Conservation (phyloP, 1,284 basidiomycete genomes). For the Ustilago hordei region DNA sequence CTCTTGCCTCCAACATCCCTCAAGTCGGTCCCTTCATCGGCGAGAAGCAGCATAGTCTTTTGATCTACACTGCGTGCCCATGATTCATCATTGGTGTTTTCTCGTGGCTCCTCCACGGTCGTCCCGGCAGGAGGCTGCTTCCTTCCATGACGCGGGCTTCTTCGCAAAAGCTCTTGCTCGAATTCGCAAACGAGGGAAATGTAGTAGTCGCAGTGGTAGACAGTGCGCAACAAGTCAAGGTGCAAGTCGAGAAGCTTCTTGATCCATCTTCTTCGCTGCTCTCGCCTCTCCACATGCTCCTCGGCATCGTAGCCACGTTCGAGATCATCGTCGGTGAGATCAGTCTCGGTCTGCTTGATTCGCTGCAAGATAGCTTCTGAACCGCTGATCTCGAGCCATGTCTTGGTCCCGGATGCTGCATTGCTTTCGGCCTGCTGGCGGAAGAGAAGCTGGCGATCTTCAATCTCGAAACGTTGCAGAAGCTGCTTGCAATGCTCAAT, state of each 20-base stretch:
- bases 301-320: slow-evolving; percentile 36
- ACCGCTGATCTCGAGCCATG: slow-evolving; percentile 42
- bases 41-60: slow-evolving; percentile 52
- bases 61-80: slow-evolving; percentile 61
- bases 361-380: slow-evolving; percentile 47
- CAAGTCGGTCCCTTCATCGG: slow-evolving; percentile 39
- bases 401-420: slow-evolving; percentile 12
- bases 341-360: slow-evolving; percentile 25
- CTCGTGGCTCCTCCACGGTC: slow-evolving; percentile 41
- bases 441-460: slow-evolving; percentile 57
- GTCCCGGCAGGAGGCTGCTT: slow-evolving; percentile 40
- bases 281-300: slow-evolving; percentile 36
- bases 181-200: slow-evolving; percentile 62
- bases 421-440: slow-evolving; percentile 18
- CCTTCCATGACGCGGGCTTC: slow-evolving; percentile 52
- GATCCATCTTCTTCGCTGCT: slow-evolving; percentile 42
- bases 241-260: slow-evolving; percentile 64
- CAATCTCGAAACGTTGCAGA: slow-evolving; percentile 45
- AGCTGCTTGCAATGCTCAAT: slow-evolving; percentile 55
- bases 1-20: slow-evolving; percentile 53
- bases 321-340: slow-evolving; percentile 32
- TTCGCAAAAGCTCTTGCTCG: slow-evolving; percentile 62
- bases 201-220: slow-evolving; percentile 67
- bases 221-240: slow-evolving; percentile 61
- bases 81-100: slow-evolving; percentile 49